Base-by-base conservation (phyloP, 345 rosid species). In the Eucalyptus caleyi region DNA sequence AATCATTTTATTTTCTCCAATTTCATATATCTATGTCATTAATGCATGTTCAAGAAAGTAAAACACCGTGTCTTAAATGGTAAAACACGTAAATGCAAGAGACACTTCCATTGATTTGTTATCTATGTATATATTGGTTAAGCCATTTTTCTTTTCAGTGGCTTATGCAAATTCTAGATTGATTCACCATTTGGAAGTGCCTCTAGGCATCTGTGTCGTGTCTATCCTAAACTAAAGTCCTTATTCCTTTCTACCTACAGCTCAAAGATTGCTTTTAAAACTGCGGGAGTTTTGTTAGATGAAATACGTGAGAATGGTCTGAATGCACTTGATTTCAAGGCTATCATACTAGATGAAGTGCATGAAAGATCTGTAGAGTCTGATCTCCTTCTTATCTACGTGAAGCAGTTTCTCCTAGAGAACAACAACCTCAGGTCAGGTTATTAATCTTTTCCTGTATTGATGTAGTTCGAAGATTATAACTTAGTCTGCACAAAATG, bases 301-400 rank as follows among this genome's bases (percentile, higher is more conserved):
- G 99, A 96, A 94, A 94, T 97, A 98, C 93, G 93, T 89, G 99
- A 95, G 88, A 96, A 94, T 87, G 99, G 99, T 51, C 47, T 92
- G 89, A 93, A 93, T 86, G 98, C 98, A 27, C 99, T 97, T 11
- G 93, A 95, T 72, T 96, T 95, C 94, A 96, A 96, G 93, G 99
- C 93, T 87, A 94, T 97, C 90, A 94, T 97, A 93, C 98, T 97
- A 90, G 99, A 97, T 92, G 99, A 97, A 94, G 99, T 97, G 89
- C 99, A 97, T 91, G 99, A 97, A 96, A 95, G 99, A 94, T 97
- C 99, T 16, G 93, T 96, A 40, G 99, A 97, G 93, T 97, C 99
- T 13, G 99, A 97, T 93, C 96, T 97, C 90, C 95, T 94, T 92
- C 97, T 97, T 90, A 96, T 96, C 88, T 96, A 97, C 88, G 91